phyloP scores from a whole-genome alignment of 2,329 filamentous ascomycete genomes.

The Dendrostoma leiphaemia region DNA sequence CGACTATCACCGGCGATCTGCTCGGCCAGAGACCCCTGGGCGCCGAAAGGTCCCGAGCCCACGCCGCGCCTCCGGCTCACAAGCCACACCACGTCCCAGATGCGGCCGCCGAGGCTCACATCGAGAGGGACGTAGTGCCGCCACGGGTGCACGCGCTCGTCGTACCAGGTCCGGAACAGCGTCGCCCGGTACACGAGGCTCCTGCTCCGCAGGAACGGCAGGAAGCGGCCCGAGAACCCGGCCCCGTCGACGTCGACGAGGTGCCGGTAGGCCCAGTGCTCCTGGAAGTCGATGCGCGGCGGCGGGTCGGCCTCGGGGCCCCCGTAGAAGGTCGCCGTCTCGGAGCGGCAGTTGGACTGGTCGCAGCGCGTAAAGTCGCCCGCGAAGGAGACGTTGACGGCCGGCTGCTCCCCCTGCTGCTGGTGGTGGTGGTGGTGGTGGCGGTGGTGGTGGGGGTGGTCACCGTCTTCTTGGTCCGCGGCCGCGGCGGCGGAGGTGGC shows the following conservation, averaged over 20 bases:
- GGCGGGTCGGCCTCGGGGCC: slow-evolving; percentile 21
- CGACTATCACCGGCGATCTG: slow-evolving; percentile 52
- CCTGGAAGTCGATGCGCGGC: slow-evolving; percentile 29
- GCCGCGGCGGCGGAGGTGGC: neutral
- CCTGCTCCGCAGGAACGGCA: slow-evolving; percentile 48
- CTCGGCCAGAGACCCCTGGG: slow-evolving; percentile 34
- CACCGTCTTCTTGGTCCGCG: neutral
- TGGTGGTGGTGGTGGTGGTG: slow-evolving; percentile 7
- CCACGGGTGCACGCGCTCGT: slow-evolving; percentile 60
- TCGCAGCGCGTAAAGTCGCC: slow-evolving; percentile 36
- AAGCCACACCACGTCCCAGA: slow-evolving; percentile 28
- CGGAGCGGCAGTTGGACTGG: slow-evolving; percentile 29
- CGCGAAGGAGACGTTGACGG: slow-evolving; percentile 36
- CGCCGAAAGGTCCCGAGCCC: neutral
- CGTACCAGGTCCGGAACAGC: slow-evolving; percentile 64
- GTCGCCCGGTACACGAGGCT: slow-evolving; percentile 58
- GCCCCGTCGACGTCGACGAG: slow-evolving; percentile 60
- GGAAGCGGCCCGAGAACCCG: slow-evolving; percentile 47
- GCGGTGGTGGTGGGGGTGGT: neutral
- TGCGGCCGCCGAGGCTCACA: slow-evolving; percentile 31
- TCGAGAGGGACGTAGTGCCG: slow-evolving; percentile 63
- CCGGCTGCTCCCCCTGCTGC: slow-evolving; percentile 1
- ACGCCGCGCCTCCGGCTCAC: slow-evolving; percentile 22
- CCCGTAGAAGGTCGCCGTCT: slow-evolving; percentile 32
- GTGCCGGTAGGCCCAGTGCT: slow-evolving; percentile 47